Percentiles rank a stretch among this genome's conserved stretches.
These are phyloP conservation scores for Russula sp. DNA, from an alignment of 768 basidiomycete genomes.

Conservation along the genomic window DNA sequence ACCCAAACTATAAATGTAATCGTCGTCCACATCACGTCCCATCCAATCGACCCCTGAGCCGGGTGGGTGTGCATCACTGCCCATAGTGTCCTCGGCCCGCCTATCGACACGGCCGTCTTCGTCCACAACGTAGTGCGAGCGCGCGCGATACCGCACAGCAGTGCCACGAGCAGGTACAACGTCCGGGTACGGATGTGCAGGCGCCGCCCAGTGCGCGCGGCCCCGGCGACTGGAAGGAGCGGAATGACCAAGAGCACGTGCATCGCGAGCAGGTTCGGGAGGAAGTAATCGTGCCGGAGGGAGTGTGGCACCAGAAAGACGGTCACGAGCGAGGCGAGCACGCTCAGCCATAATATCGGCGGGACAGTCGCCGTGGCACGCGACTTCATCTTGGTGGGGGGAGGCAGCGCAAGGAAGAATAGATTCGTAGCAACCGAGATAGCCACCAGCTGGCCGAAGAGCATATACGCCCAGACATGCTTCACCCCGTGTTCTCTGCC, in stretches of 20 bases:
- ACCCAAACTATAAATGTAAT: constrained; percentile 38
- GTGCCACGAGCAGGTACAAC: constrained; percentile 36
- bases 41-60: constrained; percentile 58
- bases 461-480: constrained; percentile 61
- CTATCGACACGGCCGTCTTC: constrained; percentile 18
- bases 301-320: constrained; percentile 43
- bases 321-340: constrained; percentile 42
- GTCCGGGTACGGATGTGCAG: constrained; percentile 29
- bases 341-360: constrained; percentile 36
- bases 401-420: constrained; percentile 46
- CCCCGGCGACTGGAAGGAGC: constrained; percentile 30
- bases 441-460: constrained; percentile 67
- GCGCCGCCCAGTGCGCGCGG: not conserved
- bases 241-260: constrained; percentile 53
- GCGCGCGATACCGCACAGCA: constrained; percentile 34
- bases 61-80: constrained; percentile 44
- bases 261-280: constrained; percentile 55
- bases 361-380: constrained; percentile 11
- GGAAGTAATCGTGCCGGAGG: constrained; percentile 38
- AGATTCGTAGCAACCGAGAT: constrained; percentile 61
- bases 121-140: constrained; percentile 29
- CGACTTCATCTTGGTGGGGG: not conserved
- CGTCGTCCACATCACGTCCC: constrained; percentile 57
- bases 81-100: constrained; percentile 33
- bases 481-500: constrained; percentile 40